Evolutionary conservation across 805 yeast genomes (phyloP), one percentile per base, ranked within the genome.

Genomic region (Sugiyamaella marilandica): DNA sequence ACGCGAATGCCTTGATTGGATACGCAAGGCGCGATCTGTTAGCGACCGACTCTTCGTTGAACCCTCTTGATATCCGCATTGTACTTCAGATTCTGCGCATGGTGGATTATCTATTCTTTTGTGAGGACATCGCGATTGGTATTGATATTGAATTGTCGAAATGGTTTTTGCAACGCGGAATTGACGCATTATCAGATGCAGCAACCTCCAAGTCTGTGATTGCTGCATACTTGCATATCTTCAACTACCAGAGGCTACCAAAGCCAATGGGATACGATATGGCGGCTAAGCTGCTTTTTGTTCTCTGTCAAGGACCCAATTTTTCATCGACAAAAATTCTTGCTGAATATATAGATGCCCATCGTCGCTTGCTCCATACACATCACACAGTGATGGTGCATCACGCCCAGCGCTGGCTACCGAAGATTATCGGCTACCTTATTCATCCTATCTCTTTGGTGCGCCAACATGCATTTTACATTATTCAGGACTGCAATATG

Each of bases 171-270:
- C 16, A 32, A 10, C 50, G 55, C 13, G 62, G 59, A 7, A 31
- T 59, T 13, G 57, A 44, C 3, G 61, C 51, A 1, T 21, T 59
- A 29, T 57, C 55, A 29, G 53, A 47, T 47, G 31, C 33, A 7
- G 34, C 44, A 3, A 29, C 62, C 13, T 31, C 55, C 14, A 56
- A 56, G 43, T 44, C 55, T 7, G 47, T 58, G 18, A 49, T 55
- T 7, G 61, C 57, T 10, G 56, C 59, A 8, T 56, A 59, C 26
- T 43, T 59, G 45, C 63, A 59, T 47, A 50, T 59, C 24, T 51
- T 59, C 45, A 56, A 56, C 35, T 52, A 48, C 34, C 63, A 59
- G 45, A 39, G 51, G 9, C 43, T 57, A 19, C 60, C 60, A 13
- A 37, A 45, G 24, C 51, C 54, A 2, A 14, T 57, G 33, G 21